Evolutionary conservation across 371 early-diverging fungal species (phyloP).

Genomic region (Lichtheimia ramosa): DNA sequence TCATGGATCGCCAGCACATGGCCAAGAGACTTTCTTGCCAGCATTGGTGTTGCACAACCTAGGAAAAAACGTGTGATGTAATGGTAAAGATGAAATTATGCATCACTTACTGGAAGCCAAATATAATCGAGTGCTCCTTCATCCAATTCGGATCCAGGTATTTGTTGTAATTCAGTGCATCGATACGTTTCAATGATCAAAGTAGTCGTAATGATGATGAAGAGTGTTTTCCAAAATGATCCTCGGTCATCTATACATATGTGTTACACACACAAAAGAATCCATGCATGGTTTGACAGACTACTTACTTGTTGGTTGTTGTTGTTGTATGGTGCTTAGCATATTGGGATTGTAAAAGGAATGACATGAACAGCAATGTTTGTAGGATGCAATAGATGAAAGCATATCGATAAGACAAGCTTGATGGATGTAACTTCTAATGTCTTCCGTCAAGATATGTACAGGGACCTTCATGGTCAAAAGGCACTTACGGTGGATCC

Average conservation of each 20-base stretch:
- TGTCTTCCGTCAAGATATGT: no score
- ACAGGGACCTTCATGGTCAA: no score
- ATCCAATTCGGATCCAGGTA: constrained; percentile 12
- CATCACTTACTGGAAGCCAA: constrained; percentile 12
- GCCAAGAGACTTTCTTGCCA: no score
- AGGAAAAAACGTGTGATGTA: no score
- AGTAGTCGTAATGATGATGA: neutral
- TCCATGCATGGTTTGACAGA: neutral
- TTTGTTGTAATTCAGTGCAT: constrained; percentile 9
- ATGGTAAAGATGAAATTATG: no score
- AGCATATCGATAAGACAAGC: no score
- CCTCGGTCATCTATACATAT: neutral
- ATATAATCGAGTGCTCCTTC: constrained; percentile 8
- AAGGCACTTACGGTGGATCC: no score
- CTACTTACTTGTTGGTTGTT: neutral
- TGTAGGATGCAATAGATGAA: neutral
- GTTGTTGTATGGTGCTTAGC: neutral
- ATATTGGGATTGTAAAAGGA: neutral
- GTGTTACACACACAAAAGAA: neutral
- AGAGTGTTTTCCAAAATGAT: no score
- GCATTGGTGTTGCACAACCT: no score
- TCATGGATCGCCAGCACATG: no score
- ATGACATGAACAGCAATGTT: neutral
- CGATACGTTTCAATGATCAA: neutral
- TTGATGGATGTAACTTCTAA: no score